Evolutionary conservation across 148 eudicot species (phyloP), one percentile per base, ranked within the genome.

Genomic region (Vaccinium vitisidaea): DNA sequence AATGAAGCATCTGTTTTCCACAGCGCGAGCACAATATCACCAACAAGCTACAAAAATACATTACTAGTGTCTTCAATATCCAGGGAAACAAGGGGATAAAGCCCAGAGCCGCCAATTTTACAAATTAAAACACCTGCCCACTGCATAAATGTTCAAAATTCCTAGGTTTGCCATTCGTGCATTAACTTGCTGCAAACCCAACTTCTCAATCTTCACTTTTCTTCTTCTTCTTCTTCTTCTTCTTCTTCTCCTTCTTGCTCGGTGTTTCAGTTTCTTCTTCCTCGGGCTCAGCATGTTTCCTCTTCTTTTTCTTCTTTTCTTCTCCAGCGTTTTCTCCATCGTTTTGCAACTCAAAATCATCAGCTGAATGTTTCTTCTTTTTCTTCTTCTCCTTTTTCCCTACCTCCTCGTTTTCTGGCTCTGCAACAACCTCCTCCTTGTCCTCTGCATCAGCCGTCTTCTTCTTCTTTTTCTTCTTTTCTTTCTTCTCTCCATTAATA

Each of bases 161-260:
- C 88, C 84, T 69, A 70, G 84, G 75, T 74, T 75, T 84, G 77
- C 84, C 36, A 61, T 27, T 52, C 8, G 70, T 11, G 25, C 80
- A 46, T 9, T 76, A 79, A 83, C 63, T 71, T 7, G 49, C 8
- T 7, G 49, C 8, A 75, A 43, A 8, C 65, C 1, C 43, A 16
- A 9, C 36, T 74, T 65, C 67, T 90, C 89, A 94, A 9, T 90
- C 98, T 8, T 87, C 92, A 16, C 84, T 90, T 90, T 94, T 94
- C 90, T 95, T 95, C 88, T 95, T 94, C 82, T 95, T 92, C 90
- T 95, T 95, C 88, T 95, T 94, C 82, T 95, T 92, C 90, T 95
- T 94, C 84, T 94, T 92, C 56, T 95, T 90, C 84, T 93, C 89
- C 86, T 94, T 92, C 83, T 88, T 93, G 67, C 86, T 88, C 2